Percentiles rank a stretch among this genome's conserved stretches.
Conservation (phyloP, 352 stramenopile genomes). For the Globisporangium iwayamae region DNA sequence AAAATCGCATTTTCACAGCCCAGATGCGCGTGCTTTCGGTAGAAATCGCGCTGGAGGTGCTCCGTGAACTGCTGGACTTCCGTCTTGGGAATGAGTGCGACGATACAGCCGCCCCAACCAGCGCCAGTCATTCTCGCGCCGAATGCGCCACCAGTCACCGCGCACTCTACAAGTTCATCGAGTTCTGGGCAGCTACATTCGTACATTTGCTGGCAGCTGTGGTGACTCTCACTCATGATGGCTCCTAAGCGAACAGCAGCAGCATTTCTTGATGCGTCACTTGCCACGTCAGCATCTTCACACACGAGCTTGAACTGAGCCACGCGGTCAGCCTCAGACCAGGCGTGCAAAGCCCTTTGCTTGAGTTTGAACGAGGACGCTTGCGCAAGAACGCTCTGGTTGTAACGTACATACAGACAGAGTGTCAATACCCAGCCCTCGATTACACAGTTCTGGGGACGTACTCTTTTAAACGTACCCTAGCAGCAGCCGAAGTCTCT, state of each 20-base stretch:
- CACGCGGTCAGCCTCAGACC: slow-evolving; percentile 63
- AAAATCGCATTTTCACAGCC: not conserved
- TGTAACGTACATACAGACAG: not conserved
- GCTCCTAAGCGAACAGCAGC: slow-evolving; percentile 27
- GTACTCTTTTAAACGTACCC: slow-evolving; percentile 20
- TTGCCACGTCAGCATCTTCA: not conserved
- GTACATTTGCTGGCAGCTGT: slow-evolving; percentile 60
- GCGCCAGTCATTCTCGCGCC: slow-evolving; percentile 75
- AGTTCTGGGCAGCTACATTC: slow-evolving; percentile 77
- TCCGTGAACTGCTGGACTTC: slow-evolving; percentile 36
- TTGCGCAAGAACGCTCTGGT: slow-evolving; percentile 31
- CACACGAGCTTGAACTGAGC: slow-evolving; percentile 36
- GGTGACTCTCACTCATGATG: slow-evolving; percentile 70
- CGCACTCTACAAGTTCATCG: slow-evolving; percentile 55
- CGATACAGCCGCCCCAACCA: slow-evolving; percentile 80
- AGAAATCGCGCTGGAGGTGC: slow-evolving; percentile 32
- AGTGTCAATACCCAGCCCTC: not conserved
- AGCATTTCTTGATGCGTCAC: not conserved
- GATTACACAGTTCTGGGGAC: not conserved
- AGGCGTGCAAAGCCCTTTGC: slow-evolving; percentile 68
- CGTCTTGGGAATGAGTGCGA: slow-evolving; percentile 47
- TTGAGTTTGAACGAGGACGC: slow-evolving; percentile 38
- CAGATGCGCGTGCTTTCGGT: slow-evolving; percentile 12
- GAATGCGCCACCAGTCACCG: slow-evolving; percentile 41
- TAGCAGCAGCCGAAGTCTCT: slow-evolving; percentile 21